Percentiles rank a stretch among this genome's conserved stretches.
Evolutionary conservation across 495 filamentous ascomycete species (phyloP).

Genomic region (Aspergillus diversus): DNA sequence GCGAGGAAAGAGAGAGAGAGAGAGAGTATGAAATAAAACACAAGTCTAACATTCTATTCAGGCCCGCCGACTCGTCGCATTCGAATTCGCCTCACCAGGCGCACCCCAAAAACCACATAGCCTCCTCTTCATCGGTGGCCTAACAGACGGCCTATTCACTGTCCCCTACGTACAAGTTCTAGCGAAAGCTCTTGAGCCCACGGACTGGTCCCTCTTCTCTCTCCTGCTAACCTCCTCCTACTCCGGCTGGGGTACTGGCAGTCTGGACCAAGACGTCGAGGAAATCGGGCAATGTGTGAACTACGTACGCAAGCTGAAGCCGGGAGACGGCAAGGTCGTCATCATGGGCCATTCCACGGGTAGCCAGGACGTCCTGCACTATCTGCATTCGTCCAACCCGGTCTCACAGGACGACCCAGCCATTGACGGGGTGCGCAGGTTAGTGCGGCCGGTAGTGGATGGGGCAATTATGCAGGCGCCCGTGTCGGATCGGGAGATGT

Average conservation of each 20-base stretch:
- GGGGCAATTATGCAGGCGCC: constrained; percentile 84
- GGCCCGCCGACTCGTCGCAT: constrained; percentile 59
- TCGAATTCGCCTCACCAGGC: constrained; percentile 53
- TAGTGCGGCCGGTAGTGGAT: constrained; percentile 58
- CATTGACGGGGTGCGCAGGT: constrained; percentile 29
- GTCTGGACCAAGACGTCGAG: constrained; percentile 68
- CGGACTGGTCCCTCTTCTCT: constrained; percentile 64
- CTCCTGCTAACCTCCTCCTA: constrained; percentile 67
- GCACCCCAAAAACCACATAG: constrained; percentile 57
- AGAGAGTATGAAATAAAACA: neutral
- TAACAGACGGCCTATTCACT: constrained; percentile 78
- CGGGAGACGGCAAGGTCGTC: constrained; percentile 60
- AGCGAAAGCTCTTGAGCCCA: constrained; percentile 58
- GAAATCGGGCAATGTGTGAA: constrained; percentile 74
- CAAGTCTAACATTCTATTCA: constrained; percentile 29
- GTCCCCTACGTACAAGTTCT: constrained; percentile 62
- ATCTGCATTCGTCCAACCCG: constrained; percentile 53
- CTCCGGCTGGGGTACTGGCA: constrained; percentile 71
- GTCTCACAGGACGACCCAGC: constrained; percentile 25
- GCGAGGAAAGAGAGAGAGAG: neutral
- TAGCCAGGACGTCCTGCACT: constrained; percentile 85
- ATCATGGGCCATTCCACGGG: constrained; percentile 89
- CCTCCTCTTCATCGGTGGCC: constrained; percentile 81
- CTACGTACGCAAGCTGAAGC: constrained; percentile 58
- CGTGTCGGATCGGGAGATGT: constrained; percentile 75